Conservation (phyloP, 768 basidiomycete species). For the Leccinellum rugosiceps region DNA sequence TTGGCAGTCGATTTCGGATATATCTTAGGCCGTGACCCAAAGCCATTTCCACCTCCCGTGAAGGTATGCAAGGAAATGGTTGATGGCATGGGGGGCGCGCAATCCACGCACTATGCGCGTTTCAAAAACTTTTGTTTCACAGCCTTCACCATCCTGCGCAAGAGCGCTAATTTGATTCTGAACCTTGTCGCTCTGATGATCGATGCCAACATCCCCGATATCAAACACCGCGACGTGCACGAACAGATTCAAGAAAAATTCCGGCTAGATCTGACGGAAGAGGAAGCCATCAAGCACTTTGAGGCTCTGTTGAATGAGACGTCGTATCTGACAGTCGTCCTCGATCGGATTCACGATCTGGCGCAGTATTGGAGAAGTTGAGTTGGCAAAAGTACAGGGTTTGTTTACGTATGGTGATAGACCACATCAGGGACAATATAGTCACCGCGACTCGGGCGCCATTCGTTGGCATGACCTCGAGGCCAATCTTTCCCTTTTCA, state of each 20-base stretch:
- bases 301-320: constrained; percentile 92
- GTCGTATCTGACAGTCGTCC: constrained; percentile 86
- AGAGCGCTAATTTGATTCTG: constrained; percentile 95
- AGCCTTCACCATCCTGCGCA: constrained; percentile 94
- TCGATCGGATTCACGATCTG: constrained; percentile 91
- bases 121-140: constrained; percentile 98
- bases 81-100: constrained; percentile 97
- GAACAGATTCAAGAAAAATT: constrained; percentile 97
- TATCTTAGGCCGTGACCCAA: constrained; percentile 95
- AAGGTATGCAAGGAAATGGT: constrained; percentile 99
- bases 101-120: constrained; percentile 91
- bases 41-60: constrained; percentile 95
- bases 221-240: constrained; percentile 86
- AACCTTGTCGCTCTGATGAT: constrained; percentile 97
- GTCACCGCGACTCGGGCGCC: not conserved
- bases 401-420: constrained; percentile 2
- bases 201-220: constrained; percentile 96
- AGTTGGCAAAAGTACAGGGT: constrained; percentile 1
- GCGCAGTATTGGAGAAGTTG: constrained; percentile 87
- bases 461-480: not conserved
- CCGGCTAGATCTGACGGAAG: constrained; percentile 88
- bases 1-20: constrained; percentile 92
- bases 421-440: not conserved
- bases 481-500: not conserved
- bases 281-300: constrained; percentile 97